These are phyloP conservation scores for Casaregolazyma lundiana DNA, from an alignment of 1,139 yeast genomes.

Conservation along the genomic window DNA sequence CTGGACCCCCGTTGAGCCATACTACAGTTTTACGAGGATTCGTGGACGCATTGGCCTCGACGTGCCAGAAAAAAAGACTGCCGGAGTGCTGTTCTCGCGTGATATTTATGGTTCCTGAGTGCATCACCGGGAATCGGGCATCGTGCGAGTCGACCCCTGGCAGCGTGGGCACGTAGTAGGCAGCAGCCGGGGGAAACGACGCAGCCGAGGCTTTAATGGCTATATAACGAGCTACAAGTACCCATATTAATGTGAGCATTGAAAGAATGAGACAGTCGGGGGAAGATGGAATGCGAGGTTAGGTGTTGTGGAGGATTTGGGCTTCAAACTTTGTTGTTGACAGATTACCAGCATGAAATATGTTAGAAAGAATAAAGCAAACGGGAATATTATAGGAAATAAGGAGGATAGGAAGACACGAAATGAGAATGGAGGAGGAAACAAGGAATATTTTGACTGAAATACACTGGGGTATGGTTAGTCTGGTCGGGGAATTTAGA, in stretches of 20 bases:
- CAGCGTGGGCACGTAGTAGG: conserved; percentile 33
- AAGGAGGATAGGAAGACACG: background rate
- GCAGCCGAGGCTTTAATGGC: background rate
- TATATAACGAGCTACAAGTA: background rate
- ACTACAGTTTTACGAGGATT: conserved; percentile 35
- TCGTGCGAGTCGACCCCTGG: conserved; percentile 33
- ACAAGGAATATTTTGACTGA: too few relatives aligned
- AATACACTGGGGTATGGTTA: too few relatives aligned
- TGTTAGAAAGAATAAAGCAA: background rate
- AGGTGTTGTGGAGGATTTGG: too few relatives aligned
- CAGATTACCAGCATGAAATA: background rate
- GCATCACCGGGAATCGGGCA: conserved; percentile 34
- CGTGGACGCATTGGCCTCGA: conserved; percentile 30
- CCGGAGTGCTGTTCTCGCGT: conserved; percentile 48
- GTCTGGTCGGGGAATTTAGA: too few relatives aligned
- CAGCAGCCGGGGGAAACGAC: conserved; percentile 25
- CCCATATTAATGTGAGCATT: background rate
- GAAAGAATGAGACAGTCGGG: background rate
- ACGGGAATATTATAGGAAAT: background rate
- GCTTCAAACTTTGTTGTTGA: background rate
- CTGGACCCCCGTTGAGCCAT: conserved; percentile 89
- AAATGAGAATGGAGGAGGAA: background rate
- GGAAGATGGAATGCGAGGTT: background rate
- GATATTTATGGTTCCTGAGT: conserved; percentile 52
- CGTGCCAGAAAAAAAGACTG: conserved; percentile 74